Conservation (phyloP, 1,284 basidiomycete genomes). For the Leccinum angustisporum region DNA sequence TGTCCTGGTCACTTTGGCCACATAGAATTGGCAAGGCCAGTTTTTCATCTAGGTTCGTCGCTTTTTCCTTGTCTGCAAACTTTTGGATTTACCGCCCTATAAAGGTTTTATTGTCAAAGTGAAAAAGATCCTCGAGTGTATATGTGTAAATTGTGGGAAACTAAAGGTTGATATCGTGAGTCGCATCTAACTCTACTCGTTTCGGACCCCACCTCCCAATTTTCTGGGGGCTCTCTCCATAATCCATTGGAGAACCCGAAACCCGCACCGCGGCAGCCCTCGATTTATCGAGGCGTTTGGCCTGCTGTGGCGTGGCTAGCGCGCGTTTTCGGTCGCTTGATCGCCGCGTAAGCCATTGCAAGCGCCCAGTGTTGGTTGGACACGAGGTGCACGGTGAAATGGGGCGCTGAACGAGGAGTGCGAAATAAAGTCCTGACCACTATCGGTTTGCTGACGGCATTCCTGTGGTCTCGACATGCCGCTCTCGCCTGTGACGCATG, state of each 20-base stretch:
- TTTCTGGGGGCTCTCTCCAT: constrained; percentile 93
- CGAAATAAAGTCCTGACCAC: constrained; percentile 50
- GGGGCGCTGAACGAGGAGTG: constrained; percentile 93
- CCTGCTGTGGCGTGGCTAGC: constrained; percentile 63
- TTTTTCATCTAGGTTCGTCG: constrained; percentile 90
- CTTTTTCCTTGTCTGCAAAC: not conserved
- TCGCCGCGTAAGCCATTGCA: constrained; percentile 73
- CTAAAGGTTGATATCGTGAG: constrained; percentile 96
- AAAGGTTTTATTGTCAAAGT: constrained; percentile 97
- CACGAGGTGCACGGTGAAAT: constrained; percentile 87
- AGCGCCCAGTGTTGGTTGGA: constrained; percentile 72
- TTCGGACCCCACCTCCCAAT: constrained; percentile 88
- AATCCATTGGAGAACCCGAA: constrained; percentile 84
- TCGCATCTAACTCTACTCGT: constrained; percentile 77
- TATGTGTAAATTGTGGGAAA: constrained; percentile 98
- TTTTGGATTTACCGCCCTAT: not conserved
- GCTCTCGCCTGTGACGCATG: constrained; percentile 62
- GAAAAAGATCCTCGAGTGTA: constrained; percentile 99
- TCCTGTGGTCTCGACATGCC: constrained; percentile 38
- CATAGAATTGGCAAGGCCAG: constrained; percentile 94
- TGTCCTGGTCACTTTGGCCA: constrained; percentile 99
- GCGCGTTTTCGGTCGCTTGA: constrained; percentile 89
- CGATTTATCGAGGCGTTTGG: constrained; percentile 76
- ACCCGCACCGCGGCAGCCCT: constrained; percentile 74
- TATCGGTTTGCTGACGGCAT: constrained; percentile 34